Conservation (phyloP, 2,329 filamentous ascomycete genomes). For the Exutisphaerella laricina region DNA sequence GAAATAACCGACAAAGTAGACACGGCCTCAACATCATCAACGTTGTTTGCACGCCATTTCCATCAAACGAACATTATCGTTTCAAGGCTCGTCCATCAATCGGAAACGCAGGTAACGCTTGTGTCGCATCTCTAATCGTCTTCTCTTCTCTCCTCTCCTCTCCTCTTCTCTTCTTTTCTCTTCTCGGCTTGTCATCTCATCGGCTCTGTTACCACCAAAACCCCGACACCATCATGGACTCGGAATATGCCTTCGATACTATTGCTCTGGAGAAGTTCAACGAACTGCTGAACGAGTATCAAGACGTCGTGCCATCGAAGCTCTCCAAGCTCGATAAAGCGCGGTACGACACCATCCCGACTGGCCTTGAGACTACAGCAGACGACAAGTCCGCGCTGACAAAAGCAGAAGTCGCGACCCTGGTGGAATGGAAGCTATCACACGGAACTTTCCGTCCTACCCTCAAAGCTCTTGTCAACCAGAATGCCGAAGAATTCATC, state of each 20-base stretch:
- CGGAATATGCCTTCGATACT: constrained; percentile 12
- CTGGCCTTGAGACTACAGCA: constrained; percentile 39
- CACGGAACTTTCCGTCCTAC: constrained; percentile 49
- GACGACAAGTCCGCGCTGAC: constrained; percentile 40
- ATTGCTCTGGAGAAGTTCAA: constrained; percentile 24
- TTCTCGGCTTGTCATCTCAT: too few relatives aligned
- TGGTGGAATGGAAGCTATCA: constrained; percentile 67
- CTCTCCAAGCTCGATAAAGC: constrained; percentile 56
- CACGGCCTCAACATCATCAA: neutral
- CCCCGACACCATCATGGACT: constrained; percentile 2
- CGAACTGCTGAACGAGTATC: constrained; percentile 24
- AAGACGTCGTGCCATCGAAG: constrained; percentile 22
- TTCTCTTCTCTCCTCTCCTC: too few relatives aligned
- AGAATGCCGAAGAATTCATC: constrained; percentile 52
- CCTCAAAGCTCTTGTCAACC: constrained; percentile 46
- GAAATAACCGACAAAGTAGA: too few relatives aligned
- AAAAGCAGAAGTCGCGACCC: constrained; percentile 53
- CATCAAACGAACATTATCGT: neutral
- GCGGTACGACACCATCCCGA: constrained; percentile 53
- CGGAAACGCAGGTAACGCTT: neutral
- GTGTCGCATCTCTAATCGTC: neutral
- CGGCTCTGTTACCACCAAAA: too few relatives aligned
- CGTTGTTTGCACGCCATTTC: neutral
- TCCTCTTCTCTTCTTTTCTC: too few relatives aligned
- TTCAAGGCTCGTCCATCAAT: neutral